These are phyloP conservation scores for Backusella psychrophila DNA, from an alignment of 192 early-diverging fungal genomes.

Conservation along the genomic window DNA sequence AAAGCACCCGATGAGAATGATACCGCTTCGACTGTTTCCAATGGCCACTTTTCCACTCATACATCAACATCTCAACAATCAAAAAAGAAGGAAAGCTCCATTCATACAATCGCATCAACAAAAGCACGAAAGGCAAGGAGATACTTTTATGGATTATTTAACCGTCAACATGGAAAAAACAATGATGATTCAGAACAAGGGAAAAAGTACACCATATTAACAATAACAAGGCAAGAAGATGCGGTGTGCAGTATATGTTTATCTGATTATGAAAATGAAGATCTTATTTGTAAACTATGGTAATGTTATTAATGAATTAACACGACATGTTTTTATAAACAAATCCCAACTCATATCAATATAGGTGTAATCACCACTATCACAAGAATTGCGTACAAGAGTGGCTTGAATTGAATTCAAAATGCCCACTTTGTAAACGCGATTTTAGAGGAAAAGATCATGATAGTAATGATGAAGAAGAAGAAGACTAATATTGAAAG, in stretches of 20 bases:
- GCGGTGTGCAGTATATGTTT: slow-evolving; percentile 77
- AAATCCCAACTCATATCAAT: neutral
- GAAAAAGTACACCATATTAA: neutral
- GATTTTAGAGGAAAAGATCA: slow-evolving; percentile 46
- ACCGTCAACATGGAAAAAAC: neutral
- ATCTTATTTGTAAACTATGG: slow-evolving; percentile 67
- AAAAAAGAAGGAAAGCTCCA: neutral
- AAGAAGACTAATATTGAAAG: neutral
- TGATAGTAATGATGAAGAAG: neutral
- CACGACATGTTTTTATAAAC: neutral
- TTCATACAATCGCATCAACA: neutral
- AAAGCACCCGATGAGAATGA: slow-evolving; percentile 2
- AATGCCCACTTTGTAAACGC: slow-evolving; percentile 74
- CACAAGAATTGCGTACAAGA: slow-evolving; percentile 80
- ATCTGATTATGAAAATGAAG: slow-evolving; percentile 71
- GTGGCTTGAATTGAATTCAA: slow-evolving; percentile 74
- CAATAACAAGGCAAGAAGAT: slow-evolving; percentile 9
- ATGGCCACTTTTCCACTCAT: neutral
- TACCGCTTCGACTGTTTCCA: neutral
- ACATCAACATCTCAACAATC: neutral
- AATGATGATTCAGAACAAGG: neutral
- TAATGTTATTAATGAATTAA: slow-evolving; percentile 26
- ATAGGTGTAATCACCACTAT: slow-evolving; percentile 69
- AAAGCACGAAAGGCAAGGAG: neutral
- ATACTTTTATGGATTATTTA: neutral